Evolutionary conservation across 176 grass and related monocot genomes (phyloP).

Genomic region (Triticum timopheevii): DNA sequence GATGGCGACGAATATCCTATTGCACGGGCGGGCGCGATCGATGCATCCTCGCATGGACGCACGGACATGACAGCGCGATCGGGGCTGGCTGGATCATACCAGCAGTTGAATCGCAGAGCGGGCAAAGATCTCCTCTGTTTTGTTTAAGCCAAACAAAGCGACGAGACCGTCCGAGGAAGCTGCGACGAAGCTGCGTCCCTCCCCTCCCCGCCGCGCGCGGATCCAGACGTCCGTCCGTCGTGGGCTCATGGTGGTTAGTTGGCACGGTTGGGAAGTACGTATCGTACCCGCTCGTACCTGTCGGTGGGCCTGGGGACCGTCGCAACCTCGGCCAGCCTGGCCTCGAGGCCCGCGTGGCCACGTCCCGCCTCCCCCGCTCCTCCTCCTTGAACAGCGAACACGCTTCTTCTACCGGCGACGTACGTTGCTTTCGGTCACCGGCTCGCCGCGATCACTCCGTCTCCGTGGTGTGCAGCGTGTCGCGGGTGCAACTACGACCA

Average conservation of each 20-base stretch:
- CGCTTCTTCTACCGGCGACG: too few species aligned
- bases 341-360: slow-evolving; percentile 16
- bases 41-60: background rate
- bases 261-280: background rate
- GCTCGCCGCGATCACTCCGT: background rate
- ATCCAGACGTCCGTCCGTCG: background rate
- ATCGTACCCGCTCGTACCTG: slow-evolving; percentile 23
- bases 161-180: slow-evolving; percentile 24
- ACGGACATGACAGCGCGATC: slow-evolving; percentile 6
- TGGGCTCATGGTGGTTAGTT: too few species aligned
- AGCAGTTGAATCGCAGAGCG: background rate
- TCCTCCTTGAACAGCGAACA: too few species aligned
- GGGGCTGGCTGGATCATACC: background rate
- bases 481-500: too few species aligned
- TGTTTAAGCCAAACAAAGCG: background rate
- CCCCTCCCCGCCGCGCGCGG: slow-evolving; percentile 19
- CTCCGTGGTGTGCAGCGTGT: too few species aligned
- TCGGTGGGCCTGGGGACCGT: slow-evolving; percentile 42
- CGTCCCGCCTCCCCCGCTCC: background rate
- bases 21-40: background rate
- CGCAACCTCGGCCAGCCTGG: slow-evolving; percentile 32
- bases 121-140: slow-evolving; percentile 26
- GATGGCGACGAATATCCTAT: background rate
- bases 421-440: background rate
- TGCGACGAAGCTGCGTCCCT: slow-evolving; percentile 42